phyloP scores from a whole-genome alignment of 176 grass and related monocot species.

The Saccharum spontaneum region DNA sequence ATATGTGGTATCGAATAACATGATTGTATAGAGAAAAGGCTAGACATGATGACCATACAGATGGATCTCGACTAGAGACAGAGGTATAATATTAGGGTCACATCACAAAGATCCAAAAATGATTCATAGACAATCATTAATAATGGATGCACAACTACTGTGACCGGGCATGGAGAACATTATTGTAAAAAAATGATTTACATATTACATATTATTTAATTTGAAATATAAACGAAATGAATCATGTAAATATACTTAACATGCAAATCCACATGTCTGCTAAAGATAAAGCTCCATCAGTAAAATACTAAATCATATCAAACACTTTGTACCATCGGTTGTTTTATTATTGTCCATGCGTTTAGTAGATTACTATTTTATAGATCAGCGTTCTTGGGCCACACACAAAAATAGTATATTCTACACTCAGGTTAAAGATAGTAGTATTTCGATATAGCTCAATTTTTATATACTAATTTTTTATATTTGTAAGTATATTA shows the following conservation, averaged over 20 bases:
- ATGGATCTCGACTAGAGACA: neutral
- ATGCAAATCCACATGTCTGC: no score
- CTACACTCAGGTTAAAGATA: neutral
- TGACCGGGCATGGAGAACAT: neutral
- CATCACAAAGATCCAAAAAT: neutral
- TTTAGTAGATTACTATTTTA: neutral
- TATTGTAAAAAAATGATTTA: neutral
- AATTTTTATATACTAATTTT: neutral
- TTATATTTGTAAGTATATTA: neutral
- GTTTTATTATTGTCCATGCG: neutral
- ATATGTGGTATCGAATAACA: neutral
- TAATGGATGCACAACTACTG: neutral
- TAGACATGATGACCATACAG: slow-evolving; percentile 3
- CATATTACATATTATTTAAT: neutral
- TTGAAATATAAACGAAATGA: no score
- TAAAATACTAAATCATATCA: no score
- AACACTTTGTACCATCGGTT: neutral
- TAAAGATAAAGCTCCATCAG: no score
- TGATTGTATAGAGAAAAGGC: neutral
- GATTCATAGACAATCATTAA: slow-evolving; percentile 14
- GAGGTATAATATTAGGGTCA: neutral
- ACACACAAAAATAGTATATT: neutral
- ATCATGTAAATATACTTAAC: no score
- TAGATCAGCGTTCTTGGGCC: neutral
- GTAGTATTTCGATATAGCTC: neutral